phyloP scores from a whole-genome alignment of 257 asterid genomes.

The Coffea canephora region DNA sequence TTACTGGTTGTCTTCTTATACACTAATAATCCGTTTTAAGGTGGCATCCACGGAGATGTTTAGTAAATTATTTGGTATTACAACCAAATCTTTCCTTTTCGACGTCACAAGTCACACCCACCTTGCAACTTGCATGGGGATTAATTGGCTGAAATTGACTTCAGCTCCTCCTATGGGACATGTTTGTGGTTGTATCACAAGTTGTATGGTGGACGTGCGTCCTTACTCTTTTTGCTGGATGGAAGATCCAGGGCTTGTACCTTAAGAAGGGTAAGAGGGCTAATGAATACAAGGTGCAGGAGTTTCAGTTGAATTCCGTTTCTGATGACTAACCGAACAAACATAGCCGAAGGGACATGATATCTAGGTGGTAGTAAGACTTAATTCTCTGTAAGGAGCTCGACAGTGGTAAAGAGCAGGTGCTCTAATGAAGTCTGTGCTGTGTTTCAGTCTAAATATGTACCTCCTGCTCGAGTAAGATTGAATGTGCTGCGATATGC shows the following conservation, averaged over 20 bases:
- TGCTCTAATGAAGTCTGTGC: background rate
- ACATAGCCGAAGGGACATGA: background rate
- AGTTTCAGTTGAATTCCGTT: background rate
- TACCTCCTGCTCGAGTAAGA: background rate
- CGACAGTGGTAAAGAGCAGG: background rate
- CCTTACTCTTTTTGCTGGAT: background rate
- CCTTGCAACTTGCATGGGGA: conserved; percentile 19
- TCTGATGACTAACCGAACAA: background rate
- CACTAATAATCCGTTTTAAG: conserved; percentile 4
- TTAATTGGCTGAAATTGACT: background rate
- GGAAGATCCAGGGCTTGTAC: background rate
- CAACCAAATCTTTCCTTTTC: conserved; percentile 18
- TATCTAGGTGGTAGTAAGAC: background rate
- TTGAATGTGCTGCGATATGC: background rate
- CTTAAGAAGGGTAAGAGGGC: background rate
- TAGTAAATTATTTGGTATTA: background rate
- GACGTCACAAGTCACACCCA: conserved; percentile 1
- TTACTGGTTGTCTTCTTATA: conserved; percentile 20
- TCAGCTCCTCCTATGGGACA: background rate
- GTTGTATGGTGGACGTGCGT: background rate
- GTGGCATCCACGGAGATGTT: conserved; percentile 11
- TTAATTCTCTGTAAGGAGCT: background rate
- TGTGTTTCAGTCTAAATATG: background rate
- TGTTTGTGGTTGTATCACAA: background rate
- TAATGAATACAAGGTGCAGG: background rate